Percentiles rank a stretch among this genome's conserved stretches.
phyloP scores from a whole-genome alignment of 2,329 filamentous ascomycete species.

The Aspergillus sp. region DNA sequence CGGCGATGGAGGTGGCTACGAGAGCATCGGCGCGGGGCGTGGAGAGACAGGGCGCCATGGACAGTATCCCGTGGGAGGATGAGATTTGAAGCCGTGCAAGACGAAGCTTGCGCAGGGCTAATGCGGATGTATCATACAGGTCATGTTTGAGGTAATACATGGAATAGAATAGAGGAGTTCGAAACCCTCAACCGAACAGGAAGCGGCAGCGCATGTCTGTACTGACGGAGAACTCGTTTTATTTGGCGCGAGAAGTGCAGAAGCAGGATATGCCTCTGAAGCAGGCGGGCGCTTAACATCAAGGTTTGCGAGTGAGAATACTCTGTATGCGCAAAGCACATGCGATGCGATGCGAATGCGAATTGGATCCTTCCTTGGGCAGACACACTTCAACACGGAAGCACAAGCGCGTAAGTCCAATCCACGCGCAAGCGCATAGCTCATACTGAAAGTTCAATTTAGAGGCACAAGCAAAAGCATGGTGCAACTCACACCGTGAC shows the following conservation, averaged over 20 bases:
- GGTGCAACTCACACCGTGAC: background rate
- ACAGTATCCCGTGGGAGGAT: slow-evolving; percentile 54
- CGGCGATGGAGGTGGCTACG: slow-evolving; percentile 49
- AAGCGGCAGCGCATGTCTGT: background rate
- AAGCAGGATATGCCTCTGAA: background rate
- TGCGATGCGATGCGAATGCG: background rate
- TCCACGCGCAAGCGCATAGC: background rate
- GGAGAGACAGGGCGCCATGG: slow-evolving; percentile 51
- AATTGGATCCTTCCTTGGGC: background rate
- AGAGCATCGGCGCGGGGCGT: slow-evolving; percentile 51
- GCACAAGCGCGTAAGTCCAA: background rate
- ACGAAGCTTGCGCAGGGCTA: background rate
- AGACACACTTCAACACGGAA: background rate
- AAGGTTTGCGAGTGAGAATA: background rate
- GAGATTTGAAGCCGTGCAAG: slow-evolving; percentile 38
- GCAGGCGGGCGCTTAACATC: background rate
- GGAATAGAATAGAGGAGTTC: background rate
- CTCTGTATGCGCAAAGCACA: too few species aligned
- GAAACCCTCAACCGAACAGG: background rate
- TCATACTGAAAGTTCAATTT: background rate
- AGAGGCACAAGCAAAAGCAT: background rate
- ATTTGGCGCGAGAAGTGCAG: background rate
- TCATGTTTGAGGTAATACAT: background rate
- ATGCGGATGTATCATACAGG: slow-evolving; percentile 5
- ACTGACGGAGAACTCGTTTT: background rate